Evolutionary conservation across 257 asterid genomes (phyloP), one percentile per base, ranked within the genome.

Genomic region (Ajuga chamaepitys): DNA sequence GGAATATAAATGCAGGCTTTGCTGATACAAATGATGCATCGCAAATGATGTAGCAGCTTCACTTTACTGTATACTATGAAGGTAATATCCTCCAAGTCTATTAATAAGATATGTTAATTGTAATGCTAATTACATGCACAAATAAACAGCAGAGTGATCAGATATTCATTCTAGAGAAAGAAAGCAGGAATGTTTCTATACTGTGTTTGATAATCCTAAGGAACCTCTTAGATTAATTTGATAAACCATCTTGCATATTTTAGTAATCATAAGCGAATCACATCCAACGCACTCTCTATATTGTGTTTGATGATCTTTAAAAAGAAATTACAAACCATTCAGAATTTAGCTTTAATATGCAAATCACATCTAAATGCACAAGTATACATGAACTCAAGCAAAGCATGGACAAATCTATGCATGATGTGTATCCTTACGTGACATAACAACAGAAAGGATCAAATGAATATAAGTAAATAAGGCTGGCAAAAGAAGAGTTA

Each of bases 91-190:
- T 30, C 37, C 1, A 30, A 30, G 7, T 30, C 37, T 30, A 30
- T 1, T 30, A 30, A 30, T 30, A 3, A 30, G 7, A 30, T 30
- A 30, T 4, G 37, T 3, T 30, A 4, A 30, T 30, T 30, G 4
- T 1, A 30, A 30, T 30, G 37, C 37, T 30, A 30, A 30, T 30
- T 30, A 1, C 7, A 30, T 30, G n/a, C 52, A 40, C 22, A 5
- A 62, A 72, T 56, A 54, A 46, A 54, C 42, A 56, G 51, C 38
- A 50, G 50, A 48, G 64, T 54, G 54, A 14, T 34, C 18, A 35
- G 21, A 53, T 42, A 17, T 14, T 12, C 22, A 42, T 9, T 41
- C 42, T 65, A 14, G 20, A 59, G 7, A 30, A 64, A 20, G 21
- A 59, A n/a, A 12, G 44, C 21, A 20, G 37, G 47, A 3, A 34